These are phyloP conservation scores for Cinnamomum micranthum DNA, from an alignment of 164 flowering plant genomes.

Conservation along the genomic window DNA sequence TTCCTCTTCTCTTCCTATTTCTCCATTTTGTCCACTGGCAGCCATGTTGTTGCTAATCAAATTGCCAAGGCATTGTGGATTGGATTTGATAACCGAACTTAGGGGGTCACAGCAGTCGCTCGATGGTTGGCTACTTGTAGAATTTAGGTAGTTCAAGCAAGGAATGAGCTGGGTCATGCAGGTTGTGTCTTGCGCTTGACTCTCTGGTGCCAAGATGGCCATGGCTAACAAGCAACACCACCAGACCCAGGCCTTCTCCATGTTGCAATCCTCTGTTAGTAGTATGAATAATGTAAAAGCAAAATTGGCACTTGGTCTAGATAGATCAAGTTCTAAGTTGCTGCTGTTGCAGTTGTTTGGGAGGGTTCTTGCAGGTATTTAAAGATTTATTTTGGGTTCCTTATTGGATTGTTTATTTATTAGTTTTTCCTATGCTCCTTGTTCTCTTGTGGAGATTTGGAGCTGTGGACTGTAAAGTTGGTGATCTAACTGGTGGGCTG, in stretches of 20 bases:
- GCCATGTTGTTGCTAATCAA: constrained; percentile 33
- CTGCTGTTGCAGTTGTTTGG: neutral
- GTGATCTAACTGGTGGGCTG: neutral
- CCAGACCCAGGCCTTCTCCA: constrained; percentile 10
- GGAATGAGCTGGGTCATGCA: constrained; percentile 50
- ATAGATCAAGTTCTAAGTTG: neutral
- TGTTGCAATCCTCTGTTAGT: neutral
- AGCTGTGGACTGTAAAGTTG: too few relatives aligned
- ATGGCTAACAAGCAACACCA: neutral
- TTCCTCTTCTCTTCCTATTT: too few relatives aligned
- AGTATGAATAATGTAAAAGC: neutral
- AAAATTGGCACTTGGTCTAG: neutral
- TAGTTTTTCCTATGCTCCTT: too few relatives aligned
- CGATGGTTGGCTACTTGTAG: constrained; percentile 45
- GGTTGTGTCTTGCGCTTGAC: constrained; percentile 14
- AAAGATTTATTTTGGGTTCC: too few relatives aligned
- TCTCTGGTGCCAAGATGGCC: constrained; percentile 11
- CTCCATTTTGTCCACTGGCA: constrained; percentile 8
- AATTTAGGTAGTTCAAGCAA: constrained; percentile 56
- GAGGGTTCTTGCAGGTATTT: too few relatives aligned
- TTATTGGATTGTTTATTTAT: too few relatives aligned
- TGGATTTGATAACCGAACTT: constrained; percentile 41
- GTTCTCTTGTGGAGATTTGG: too few relatives aligned
- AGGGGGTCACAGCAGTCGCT: constrained; percentile 61
- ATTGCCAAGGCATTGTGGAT: constrained; percentile 57